Conservation (phyloP, 495 filamentous ascomycete genomes). For the Penicillium alfredii region DNA sequence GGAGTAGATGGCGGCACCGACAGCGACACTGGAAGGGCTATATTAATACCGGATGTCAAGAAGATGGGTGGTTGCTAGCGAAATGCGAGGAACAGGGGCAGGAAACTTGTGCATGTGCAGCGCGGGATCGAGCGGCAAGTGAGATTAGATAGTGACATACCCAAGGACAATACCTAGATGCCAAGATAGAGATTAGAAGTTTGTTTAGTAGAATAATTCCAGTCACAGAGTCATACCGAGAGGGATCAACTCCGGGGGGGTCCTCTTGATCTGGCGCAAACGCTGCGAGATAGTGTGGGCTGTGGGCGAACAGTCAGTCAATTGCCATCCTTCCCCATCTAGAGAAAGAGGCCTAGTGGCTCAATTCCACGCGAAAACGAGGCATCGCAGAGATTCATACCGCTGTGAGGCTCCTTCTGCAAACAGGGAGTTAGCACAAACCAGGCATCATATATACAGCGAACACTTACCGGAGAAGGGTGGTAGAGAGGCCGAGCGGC, state of each 20-base stretch:
- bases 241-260: slow-evolving; percentile 91
- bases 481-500: slow-evolving; percentile 58
- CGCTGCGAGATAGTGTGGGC: slow-evolving; percentile 98
- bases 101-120: slow-evolving; percentile 12
- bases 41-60: slow-evolving; percentile 19
- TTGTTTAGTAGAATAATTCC: not conserved
- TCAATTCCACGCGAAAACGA: slow-evolving; percentile 9
- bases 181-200: slow-evolving; percentile 18
- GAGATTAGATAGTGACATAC: slow-evolving; percentile 38
- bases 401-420: slow-evolving; percentile 78
- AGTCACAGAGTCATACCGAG: slow-evolving; percentile 59
- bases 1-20: slow-evolving; percentile 73
- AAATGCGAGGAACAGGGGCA: slow-evolving; percentile 7
- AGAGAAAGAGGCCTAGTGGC: not conserved
- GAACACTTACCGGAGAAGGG: slow-evolving; percentile 72
- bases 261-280: slow-evolving; percentile 74
- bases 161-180: slow-evolving; percentile 73
- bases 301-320: slow-evolving; percentile 40
- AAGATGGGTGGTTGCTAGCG: slow-evolving; percentile 1
- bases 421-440: slow-evolving; percentile 32
- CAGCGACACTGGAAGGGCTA: slow-evolving; percentile 47
- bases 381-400: slow-evolving; percentile 45
- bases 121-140: slow-evolving; percentile 13
- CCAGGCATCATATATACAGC: slow-evolving; percentile 6
- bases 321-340: too few species aligned